phyloP scores from a whole-genome alignment of 164 flowering plant species.

The Sextonia rubra region DNA sequence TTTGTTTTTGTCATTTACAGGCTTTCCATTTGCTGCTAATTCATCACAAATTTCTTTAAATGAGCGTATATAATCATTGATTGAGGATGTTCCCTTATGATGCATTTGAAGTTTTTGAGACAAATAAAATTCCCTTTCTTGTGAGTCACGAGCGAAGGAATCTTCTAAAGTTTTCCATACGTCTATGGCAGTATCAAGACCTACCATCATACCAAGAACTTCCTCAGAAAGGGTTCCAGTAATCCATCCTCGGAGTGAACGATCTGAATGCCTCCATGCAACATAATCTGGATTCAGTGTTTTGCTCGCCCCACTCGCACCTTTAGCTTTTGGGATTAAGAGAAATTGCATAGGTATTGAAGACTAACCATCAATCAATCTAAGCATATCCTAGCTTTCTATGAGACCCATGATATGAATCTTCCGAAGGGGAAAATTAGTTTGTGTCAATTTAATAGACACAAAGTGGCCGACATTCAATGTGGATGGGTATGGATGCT shows the following conservation, averaged over 20 bases:
- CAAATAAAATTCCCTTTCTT: background rate
- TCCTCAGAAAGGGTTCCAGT: background rate
- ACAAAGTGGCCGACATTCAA: slow-evolving; percentile 1
- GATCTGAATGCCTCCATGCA: background rate
- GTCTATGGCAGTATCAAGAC: background rate
- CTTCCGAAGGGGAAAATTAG: background rate
- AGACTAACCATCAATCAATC: background rate
- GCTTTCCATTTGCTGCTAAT: background rate
- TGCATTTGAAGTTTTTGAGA: too few relatives aligned
- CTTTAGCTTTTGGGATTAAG: background rate
- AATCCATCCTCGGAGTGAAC: background rate
- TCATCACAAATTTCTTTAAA: slow-evolving; percentile 2
- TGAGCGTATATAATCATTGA: background rate
- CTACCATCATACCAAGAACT: background rate
- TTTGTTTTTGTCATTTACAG: background rate
- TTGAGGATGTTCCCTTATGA: background rate
- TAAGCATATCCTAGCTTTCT: background rate
- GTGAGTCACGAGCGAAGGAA: background rate
- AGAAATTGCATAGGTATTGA: background rate
- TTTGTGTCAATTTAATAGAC: slow-evolving; percentile 1
- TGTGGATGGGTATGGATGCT: background rate
- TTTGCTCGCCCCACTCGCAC: background rate
- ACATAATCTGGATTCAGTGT: background rate
- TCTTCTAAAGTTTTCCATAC: background rate
- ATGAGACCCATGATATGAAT: slow-evolving; percentile 1